These are phyloP conservation scores for Pleurotus citrinopileatus DNA, from an alignment of 768 basidiomycete species.

Conservation along the genomic window DNA sequence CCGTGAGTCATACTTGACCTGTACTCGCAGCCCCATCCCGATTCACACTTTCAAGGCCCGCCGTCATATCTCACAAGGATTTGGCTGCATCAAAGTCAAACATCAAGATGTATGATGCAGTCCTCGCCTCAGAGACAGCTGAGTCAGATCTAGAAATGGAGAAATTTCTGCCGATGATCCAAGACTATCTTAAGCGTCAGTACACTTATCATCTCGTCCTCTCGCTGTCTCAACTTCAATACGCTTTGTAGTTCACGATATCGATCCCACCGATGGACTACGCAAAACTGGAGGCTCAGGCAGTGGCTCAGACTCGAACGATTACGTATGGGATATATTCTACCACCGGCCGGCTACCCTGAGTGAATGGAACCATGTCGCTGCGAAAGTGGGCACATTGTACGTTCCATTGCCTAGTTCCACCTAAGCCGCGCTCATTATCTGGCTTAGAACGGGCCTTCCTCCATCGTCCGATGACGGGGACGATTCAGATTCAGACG, in stretches of 20 bases:
- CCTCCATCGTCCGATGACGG: slow-evolving; percentile 53
- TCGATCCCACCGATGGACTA: slow-evolving; percentile 15
- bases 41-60: slow-evolving; percentile 39
- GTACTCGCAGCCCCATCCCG: not conserved
- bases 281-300: slow-evolving; percentile 9
- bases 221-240: slow-evolving; percentile 18
- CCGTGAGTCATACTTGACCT: slow-evolving; percentile 30
- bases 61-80: slow-evolving; percentile 53
- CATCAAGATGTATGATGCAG: slow-evolving; percentile 73
- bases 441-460: slow-evolving; percentile 52
- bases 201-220: slow-evolving; percentile 4
- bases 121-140: slow-evolving; percentile 36
- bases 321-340: slow-evolving; percentile 86
- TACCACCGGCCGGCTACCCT: slow-evolving; percentile 64
- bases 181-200: slow-evolving; percentile 68
- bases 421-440: not conserved
- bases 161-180: slow-evolving; percentile 74
- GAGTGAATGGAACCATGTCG: slow-evolving; percentile 53
- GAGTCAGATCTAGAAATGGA: slow-evolving; percentile 62
- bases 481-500: slow-evolving; percentile 61
- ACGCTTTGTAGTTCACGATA: slow-evolving; percentile 27
- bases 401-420: slow-evolving; percentile 29
- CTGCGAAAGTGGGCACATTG: slow-evolving; percentile 61
- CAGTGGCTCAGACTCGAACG: slow-evolving; percentile 27
- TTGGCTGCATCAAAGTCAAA: slow-evolving; percentile 31